phyloP scores from a whole-genome alignment of 805 yeast genomes.

The Blastobotrys peoriensis region DNA sequence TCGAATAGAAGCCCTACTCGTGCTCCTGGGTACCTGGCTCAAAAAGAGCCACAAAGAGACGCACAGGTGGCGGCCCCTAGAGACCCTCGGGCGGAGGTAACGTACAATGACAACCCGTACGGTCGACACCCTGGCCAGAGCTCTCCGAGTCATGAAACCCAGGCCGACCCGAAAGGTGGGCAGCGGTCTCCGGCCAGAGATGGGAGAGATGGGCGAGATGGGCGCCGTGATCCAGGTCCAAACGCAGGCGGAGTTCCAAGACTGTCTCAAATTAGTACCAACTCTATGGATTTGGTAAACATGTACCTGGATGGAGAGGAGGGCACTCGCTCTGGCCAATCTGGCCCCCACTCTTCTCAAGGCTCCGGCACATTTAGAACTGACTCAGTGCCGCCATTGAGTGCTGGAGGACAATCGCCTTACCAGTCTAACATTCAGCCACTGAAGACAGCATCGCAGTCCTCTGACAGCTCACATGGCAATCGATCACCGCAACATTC shows the following conservation, averaged over 20 bases:
- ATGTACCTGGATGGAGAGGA: conserved; percentile 4
- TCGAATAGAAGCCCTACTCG: too few species aligned
- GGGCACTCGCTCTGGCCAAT: not conserved
- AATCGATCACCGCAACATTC: too few species aligned
- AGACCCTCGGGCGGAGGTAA: too few species aligned
- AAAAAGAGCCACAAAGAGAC: too few species aligned
- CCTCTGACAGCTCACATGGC: too few species aligned
- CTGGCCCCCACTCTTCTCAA: not conserved
- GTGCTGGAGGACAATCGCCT: conserved; percentile 1
- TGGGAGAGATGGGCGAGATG: too few species aligned
- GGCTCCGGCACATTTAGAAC: not conserved
- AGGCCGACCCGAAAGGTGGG: too few species aligned
- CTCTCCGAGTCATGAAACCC: too few species aligned
- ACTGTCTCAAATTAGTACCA: not conserved
- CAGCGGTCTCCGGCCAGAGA: too few species aligned
- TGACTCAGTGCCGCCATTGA: conserved; percentile 5
- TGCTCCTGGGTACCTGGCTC: too few species aligned
- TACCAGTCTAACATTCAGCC: conserved; percentile 8
- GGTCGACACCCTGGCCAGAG: not conserved
- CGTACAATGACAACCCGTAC: not conserved
- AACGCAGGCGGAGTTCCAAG: not conserved
- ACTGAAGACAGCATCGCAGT: conserved; percentile 1
- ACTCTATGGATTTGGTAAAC: conserved; percentile 2
- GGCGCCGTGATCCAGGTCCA: not conserved
- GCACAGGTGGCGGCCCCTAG: too few species aligned